phyloP scores from a whole-genome alignment of 2,329 filamentous ascomycete species.

The Knufia fluminis region DNA sequence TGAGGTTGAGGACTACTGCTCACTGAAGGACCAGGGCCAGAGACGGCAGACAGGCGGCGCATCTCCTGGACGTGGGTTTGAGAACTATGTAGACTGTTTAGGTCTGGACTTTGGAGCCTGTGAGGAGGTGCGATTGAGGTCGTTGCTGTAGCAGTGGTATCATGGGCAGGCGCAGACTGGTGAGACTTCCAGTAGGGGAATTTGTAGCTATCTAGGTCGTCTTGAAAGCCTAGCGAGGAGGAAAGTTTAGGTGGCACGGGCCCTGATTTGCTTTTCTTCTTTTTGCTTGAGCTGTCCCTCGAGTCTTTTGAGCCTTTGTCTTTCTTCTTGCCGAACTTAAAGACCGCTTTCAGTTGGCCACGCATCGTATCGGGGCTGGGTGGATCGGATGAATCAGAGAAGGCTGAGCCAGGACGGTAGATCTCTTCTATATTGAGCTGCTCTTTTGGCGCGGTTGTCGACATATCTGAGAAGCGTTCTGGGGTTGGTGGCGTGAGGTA shows the following conservation, averaged over 20 bases:
- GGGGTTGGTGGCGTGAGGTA: not conserved
- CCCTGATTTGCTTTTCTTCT: not conserved
- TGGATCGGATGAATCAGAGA: not conserved
- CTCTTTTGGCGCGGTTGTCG: not conserved
- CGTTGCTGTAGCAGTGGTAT: not conserved
- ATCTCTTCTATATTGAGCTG: not conserved
- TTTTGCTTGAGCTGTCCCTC: not conserved
- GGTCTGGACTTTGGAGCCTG: too few relatives aligned
- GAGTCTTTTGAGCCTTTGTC: not conserved
- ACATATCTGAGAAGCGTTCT: not conserved
- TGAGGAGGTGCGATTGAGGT: too few relatives aligned
- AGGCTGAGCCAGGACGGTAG: slow-evolving; percentile 1
- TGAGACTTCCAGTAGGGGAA: not conserved
- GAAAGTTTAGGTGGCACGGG: not conserved
- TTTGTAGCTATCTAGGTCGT: slow-evolving; percentile 4
- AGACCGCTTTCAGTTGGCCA: slow-evolving; percentile 3
- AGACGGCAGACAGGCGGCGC: not conserved
- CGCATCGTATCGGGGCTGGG: not conserved
- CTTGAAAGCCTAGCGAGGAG: not conserved
- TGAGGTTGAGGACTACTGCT: slow-evolving; percentile 1
- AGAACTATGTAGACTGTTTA: too few relatives aligned
- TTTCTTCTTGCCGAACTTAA: not conserved
- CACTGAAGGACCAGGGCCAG: not conserved
- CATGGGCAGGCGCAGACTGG: not conserved
- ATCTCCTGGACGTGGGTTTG: not conserved